Percentiles rank a stretch among this genome's conserved stretches.
phyloP scores from a whole-genome alignment of 192 early-diverging fungal species.

The Rhizoclosmatium sp. region DNA sequence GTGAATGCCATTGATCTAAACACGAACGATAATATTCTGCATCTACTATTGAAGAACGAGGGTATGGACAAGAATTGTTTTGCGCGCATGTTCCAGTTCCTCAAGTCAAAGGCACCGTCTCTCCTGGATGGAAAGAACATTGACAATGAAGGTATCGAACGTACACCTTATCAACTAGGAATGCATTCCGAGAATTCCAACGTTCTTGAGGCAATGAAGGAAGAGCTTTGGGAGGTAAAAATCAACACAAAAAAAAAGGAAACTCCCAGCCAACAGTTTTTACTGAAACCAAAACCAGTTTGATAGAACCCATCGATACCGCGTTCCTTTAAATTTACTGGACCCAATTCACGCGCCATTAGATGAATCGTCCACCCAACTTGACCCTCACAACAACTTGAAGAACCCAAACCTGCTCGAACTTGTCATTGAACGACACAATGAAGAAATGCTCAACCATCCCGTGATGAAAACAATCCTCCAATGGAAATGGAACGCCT shows the following conservation, averaged over 20 bases:
- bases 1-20: not conserved
- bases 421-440: no score
- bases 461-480: slow-evolving; percentile 35
- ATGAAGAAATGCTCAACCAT: slow-evolving; percentile 14
- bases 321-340: not conserved
- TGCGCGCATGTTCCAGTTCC: not conserved
- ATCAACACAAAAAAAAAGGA: not conserved
- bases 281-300: not conserved
- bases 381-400: no score
- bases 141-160: not conserved
- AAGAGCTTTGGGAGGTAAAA: slow-evolving; percentile 21
- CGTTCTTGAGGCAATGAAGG: slow-evolving; percentile 31
- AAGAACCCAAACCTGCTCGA: no score
- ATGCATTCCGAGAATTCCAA: not conserved
- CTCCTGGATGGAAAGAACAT: not conserved
- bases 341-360: not conserved
- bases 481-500: slow-evolving; percentile 40
- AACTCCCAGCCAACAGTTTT: no score
- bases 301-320: not conserved
- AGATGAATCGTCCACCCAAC: no score
- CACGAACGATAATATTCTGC: slow-evolving; percentile 40
- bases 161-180: slow-evolving; percentile 25
- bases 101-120: not conserved
- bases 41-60: slow-evolving; percentile 36
- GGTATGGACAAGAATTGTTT: slow-evolving; percentile 7